phyloP scores from a whole-genome alignment of 805 yeast genomes.

The Yarrowia hollandica region DNA sequence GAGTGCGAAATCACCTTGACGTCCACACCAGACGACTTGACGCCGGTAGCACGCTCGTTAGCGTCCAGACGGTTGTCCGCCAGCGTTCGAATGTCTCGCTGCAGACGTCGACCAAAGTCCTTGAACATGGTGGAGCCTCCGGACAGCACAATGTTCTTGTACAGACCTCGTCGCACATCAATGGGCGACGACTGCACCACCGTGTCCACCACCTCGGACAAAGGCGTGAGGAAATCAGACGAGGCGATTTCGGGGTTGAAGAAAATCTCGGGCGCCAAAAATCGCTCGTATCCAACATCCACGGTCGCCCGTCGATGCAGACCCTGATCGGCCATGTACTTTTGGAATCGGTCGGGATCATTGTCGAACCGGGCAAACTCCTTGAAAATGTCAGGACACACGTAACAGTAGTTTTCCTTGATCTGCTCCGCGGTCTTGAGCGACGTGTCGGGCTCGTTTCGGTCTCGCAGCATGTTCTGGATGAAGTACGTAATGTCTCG shows the following conservation, averaged over 20 bases:
- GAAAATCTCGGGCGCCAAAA: constrained; percentile 98
- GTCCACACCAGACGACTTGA: constrained; percentile 88
- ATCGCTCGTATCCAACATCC: constrained; percentile 96
- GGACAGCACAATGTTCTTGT: constrained; percentile 90
- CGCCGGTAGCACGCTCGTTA: constrained; percentile 72
- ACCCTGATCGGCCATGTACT: constrained; percentile 80
- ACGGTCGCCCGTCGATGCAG: constrained; percentile 64
- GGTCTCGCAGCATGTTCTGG: constrained; percentile 89
- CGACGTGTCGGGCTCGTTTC: constrained; percentile 94
- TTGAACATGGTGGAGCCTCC: constrained; percentile 99
- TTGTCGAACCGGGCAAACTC: constrained; percentile 94
- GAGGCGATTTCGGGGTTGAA: constrained; percentile 97
- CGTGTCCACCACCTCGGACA: constrained; percentile 93
- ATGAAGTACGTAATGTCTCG: constrained; percentile 94
- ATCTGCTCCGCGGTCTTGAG: constrained; percentile 94
- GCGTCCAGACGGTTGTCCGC: constrained; percentile 85
- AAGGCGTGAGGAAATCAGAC: constrained; percentile 90
- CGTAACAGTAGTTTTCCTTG: constrained; percentile 95
- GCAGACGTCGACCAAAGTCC: constrained; percentile 96
- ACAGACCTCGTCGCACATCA: constrained; percentile 95
- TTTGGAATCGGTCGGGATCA: constrained; percentile 91
- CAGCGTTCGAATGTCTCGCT: constrained; percentile 84
- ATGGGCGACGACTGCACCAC: constrained; percentile 95
- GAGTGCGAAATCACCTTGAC: constrained; percentile 96
- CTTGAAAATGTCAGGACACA: constrained; percentile 95